phyloP scores from a whole-genome alignment of 345 rosid genomes.

The Pistacia atlantica region DNA sequence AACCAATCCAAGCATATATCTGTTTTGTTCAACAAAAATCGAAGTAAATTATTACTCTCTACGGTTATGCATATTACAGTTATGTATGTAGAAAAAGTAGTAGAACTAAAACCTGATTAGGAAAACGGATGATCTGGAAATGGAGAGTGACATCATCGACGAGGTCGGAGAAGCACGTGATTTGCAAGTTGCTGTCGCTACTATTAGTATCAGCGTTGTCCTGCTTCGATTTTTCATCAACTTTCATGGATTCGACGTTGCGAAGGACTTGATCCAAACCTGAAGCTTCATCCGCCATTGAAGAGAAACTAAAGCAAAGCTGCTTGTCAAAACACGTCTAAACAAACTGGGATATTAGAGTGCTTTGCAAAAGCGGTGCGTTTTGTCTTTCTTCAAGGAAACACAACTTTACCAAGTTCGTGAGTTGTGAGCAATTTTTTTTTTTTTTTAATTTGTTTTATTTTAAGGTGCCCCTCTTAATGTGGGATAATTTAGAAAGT shows the following conservation, averaged over 20 bases:
- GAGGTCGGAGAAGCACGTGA: slow-evolving; percentile 66
- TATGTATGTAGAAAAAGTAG: not conserved
- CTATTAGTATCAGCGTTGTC: not conserved
- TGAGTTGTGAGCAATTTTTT: too few species aligned
- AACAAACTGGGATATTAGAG: not conserved
- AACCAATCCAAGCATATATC: slow-evolving; percentile 89
- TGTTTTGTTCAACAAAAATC: slow-evolving; percentile 5
- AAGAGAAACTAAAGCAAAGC: too few species aligned
- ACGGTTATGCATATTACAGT: not conserved
- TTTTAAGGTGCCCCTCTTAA: too few species aligned
- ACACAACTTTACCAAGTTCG: too few species aligned
- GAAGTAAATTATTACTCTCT: not conserved
- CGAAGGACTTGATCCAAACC: slow-evolving; percentile 18
- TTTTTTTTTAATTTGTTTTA: too few species aligned
- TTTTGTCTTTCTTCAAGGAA: not conserved
- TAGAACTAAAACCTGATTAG: slow-evolving; percentile 52
- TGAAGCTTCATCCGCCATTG: slow-evolving; percentile 4
- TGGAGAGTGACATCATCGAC: slow-evolving; percentile 67
- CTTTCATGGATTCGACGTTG: slow-evolving; percentile 27
- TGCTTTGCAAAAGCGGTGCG: too few species aligned
- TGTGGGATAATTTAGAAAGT: too few species aligned
- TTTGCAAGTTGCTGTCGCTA: slow-evolving; percentile 33
- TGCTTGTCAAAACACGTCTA: not conserved
- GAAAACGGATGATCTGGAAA: slow-evolving; percentile 73
- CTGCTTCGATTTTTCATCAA: slow-evolving; percentile 17